Conservation (phyloP, 108 stramenopile genomes). For the Stephanodiscus triporus region DNA sequence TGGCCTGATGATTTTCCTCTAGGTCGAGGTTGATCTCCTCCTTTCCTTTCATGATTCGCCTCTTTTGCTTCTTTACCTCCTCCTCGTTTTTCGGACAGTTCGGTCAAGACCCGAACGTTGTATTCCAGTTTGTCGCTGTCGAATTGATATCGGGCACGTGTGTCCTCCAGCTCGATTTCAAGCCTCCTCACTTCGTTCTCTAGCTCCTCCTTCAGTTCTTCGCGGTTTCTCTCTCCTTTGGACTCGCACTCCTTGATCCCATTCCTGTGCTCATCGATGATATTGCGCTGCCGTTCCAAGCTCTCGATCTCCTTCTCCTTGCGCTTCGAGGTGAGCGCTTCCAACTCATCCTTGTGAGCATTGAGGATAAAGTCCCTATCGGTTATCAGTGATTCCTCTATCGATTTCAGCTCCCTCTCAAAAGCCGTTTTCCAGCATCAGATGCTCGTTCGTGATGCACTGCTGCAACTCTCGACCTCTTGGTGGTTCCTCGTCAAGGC, state of each 20-base stretch:
- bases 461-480: slow-evolving; percentile 38
- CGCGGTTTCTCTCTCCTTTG: slow-evolving; percentile 20
- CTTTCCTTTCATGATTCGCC: slow-evolving; percentile 48
- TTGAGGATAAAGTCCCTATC: slow-evolving; percentile 24
- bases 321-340: slow-evolving; percentile 36
- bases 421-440: slow-evolving; percentile 35
- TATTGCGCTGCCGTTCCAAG: slow-evolving; percentile 26
- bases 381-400: slow-evolving; percentile 39
- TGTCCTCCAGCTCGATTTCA: slow-evolving; percentile 43
- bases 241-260: slow-evolving; percentile 35
- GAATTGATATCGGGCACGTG: slow-evolving; percentile 31
- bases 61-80: slow-evolving; percentile 46
- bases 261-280: slow-evolving; percentile 28
- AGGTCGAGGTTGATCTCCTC: slow-evolving; percentile 28
- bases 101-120: slow-evolving; percentile 45
- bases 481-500: slow-evolving; percentile 41
- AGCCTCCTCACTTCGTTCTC: slow-evolving; percentile 31
- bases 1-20: slow-evolving; percentile 24
- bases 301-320: slow-evolving; percentile 23
- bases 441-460: slow-evolving; percentile 36
- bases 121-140: slow-evolving; percentile 48
- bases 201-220: slow-evolving; percentile 26
- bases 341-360: slow-evolving; percentile 27
- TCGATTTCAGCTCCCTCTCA: slow-evolving; percentile 35
- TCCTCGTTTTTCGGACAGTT: slow-evolving; percentile 37